Conservation (phyloP, 371 early-diverging fungal species). For the Mortierella sp. region DNA sequence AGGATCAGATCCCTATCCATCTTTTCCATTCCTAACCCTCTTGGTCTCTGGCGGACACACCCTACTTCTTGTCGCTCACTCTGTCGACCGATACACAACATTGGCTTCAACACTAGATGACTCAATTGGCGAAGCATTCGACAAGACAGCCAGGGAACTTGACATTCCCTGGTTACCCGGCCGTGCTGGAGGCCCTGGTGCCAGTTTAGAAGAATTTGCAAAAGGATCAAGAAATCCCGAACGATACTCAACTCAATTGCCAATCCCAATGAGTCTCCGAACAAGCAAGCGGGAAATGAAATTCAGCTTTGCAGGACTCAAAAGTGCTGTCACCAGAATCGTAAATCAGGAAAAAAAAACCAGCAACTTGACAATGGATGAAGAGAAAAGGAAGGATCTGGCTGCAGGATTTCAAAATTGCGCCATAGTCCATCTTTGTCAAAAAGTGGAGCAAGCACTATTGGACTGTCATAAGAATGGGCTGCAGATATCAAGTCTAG, state of each 20-base stretch:
- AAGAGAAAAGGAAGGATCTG: conserved; percentile 63
- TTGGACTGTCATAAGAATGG: conserved; percentile 58
- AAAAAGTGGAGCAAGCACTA: conserved; percentile 75
- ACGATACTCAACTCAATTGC: conserved; percentile 64
- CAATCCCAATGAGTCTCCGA: conserved; percentile 76
- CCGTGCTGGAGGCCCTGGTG: conserved; percentile 81
- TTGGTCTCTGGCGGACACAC: conserved; percentile 90
- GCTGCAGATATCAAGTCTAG: conserved; percentile 68
- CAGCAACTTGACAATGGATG: conserved; percentile 28
- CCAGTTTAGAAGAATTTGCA: conserved; percentile 80
- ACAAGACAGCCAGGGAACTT: conserved; percentile 81
- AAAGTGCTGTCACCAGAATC: conserved; percentile 69
- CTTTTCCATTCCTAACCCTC: conserved; percentile 82
- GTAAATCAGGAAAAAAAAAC: conserved; percentile 56
- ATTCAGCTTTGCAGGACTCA: conserved; percentile 87
- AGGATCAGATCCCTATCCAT: conserved; percentile 56
- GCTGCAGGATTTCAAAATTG: conserved; percentile 82
- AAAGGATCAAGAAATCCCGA: conserved; percentile 58
- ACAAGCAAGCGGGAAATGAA: conserved; percentile 64
- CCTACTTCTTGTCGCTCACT: conserved; percentile 72
- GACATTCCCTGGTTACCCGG: conserved; percentile 75
- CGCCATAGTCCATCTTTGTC: conserved; percentile 76
- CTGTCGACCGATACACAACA: conserved; percentile 72
- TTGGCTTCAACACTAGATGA: conserved; percentile 84
- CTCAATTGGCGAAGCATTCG: conserved; percentile 87